phyloP scores from a whole-genome alignment of 306 rosid genomes.

The Vigna reflexopilosa region DNA sequence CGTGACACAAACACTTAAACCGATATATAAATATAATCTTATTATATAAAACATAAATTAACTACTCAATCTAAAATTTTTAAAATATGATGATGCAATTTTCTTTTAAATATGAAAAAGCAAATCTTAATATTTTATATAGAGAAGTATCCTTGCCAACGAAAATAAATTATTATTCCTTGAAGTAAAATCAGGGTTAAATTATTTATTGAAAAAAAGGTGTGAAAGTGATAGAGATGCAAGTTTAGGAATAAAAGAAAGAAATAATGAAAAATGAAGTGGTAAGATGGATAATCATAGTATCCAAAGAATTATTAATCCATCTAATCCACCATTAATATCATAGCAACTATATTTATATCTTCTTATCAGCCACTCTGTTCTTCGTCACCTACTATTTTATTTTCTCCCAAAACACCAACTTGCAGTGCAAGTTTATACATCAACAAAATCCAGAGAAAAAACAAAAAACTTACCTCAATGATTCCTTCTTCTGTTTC shows the following conservation, averaged over 20 bases:
- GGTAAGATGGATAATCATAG: too few relatives aligned
- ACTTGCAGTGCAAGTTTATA: background rate
- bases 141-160: background rate
- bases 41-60: background rate
- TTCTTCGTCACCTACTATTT: background rate
- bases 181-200: too few relatives aligned
- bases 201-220: too few relatives aligned
- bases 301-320: too few relatives aligned
- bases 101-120: too few relatives aligned
- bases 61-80: background rate
- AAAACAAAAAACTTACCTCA: background rate
- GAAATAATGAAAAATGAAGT: too few relatives aligned
- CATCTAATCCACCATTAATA: too few relatives aligned
- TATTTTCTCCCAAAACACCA: background rate
- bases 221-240: too few relatives aligned
- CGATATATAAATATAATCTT: background rate
- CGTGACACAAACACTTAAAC: too few relatives aligned
- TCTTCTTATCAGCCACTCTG: too few relatives aligned
- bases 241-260: too few relatives aligned
- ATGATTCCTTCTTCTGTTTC: slow-evolving; percentile 1
- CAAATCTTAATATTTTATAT: background rate
- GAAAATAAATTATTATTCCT: background rate
- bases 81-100: background rate
- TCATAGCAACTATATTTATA: too few relatives aligned
- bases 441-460: background rate